Conservation (phyloP, 257 asterid species). For the Lycium barbarum region DNA sequence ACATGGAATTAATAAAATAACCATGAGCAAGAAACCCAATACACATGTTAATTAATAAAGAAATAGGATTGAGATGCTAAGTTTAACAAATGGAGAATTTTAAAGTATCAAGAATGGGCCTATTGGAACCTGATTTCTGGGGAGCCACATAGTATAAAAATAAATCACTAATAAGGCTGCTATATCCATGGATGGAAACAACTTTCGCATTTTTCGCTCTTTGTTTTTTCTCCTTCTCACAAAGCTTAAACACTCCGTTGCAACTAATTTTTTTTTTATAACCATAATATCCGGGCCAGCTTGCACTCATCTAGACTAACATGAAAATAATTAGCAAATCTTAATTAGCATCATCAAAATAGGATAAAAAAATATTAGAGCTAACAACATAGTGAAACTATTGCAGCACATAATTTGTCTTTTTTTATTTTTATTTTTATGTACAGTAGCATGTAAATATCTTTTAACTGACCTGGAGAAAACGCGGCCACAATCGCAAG, state of each 20-base stretch:
- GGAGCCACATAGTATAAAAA: neutral
- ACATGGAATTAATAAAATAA: neutral
- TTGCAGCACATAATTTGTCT: too few species aligned
- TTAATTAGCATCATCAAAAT: neutral
- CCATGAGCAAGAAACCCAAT: neutral
- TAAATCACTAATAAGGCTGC: neutral
- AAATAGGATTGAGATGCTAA: neutral
- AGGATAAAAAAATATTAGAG: neutral
- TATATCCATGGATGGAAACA: neutral
- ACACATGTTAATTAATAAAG: neutral
- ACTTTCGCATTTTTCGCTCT: neutral
- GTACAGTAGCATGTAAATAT: neutral
- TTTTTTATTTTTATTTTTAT: neutral
- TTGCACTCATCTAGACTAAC: too few species aligned
- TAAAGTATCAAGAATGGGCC: neutral
- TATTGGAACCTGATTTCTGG: neutral
- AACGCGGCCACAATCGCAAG: conserved; percentile 77
- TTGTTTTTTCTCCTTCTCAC: neutral
- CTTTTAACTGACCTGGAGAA: conserved; percentile 51
- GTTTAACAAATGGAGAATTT: neutral
- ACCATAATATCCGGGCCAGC: too few species aligned
- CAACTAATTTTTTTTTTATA: neutral
- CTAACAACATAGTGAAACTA: too few species aligned
- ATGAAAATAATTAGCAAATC: neutral
- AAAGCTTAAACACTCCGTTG: neutral